Conservation (phyloP, 2,329 filamentous ascomycete genomes). For the Cordyceps javanica region DNA sequence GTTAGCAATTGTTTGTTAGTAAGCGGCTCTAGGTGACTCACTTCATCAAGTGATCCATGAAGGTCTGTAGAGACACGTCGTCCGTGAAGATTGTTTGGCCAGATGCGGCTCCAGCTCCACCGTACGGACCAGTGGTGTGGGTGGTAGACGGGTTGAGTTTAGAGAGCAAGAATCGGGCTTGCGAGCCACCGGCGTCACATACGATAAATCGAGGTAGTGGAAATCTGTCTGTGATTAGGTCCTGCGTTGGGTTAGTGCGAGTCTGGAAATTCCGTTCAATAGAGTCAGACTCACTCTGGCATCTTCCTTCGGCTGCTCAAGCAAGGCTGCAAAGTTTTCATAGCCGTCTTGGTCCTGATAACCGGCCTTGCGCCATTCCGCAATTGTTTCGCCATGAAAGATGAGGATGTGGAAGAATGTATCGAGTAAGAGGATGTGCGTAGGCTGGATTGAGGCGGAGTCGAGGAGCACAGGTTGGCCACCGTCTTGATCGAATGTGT, state of each 20-base stretch:
- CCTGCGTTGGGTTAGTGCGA: slow-evolving; percentile 44
- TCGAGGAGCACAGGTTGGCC: slow-evolving; percentile 90
- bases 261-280: neutral
- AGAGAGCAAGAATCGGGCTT: slow-evolving; percentile 91
- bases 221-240: slow-evolving; percentile 95
- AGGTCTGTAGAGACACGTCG: slow-evolving; percentile 94
- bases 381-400: slow-evolving; percentile 96
- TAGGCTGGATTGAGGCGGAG: slow-evolving; percentile 90
- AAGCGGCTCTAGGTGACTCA: slow-evolving; percentile 39
- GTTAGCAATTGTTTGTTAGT: slow-evolving; percentile 13
- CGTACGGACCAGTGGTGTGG: slow-evolving; percentile 88
- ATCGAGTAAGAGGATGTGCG: slow-evolving; percentile 88
- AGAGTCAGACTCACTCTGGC: slow-evolving; percentile 63
- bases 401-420: slow-evolving; percentile 99
- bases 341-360: slow-evolving; percentile 98
- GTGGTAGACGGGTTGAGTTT: slow-evolving; percentile 98
- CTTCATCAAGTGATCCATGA: slow-evolving; percentile 99
- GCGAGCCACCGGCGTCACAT: slow-evolving; percentile 95
- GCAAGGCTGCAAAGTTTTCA: slow-evolving; percentile 82
- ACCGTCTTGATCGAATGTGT: slow-evolving; percentile 93
- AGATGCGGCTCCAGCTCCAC: slow-evolving; percentile 75
- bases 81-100: slow-evolving; percentile 99
- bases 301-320: slow-evolving; percentile 94
- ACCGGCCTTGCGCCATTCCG: slow-evolving; percentile 95
- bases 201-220: slow-evolving; percentile 98